Evolutionary conservation across 768 basidiomycete species (phyloP).

Genomic region (Podaxis pistillaris): DNA sequence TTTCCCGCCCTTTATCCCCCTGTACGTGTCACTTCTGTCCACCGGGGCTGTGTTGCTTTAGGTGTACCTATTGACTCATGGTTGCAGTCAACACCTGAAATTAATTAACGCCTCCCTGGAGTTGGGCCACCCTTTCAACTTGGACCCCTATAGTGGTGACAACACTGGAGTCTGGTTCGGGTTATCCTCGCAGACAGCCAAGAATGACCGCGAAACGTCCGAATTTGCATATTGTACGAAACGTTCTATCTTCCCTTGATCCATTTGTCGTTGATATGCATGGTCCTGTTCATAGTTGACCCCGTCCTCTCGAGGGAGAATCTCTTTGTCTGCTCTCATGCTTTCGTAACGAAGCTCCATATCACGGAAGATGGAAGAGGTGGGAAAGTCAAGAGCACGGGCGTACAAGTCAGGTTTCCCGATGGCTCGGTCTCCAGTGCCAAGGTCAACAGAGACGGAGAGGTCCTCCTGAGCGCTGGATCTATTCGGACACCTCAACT

Average conservation of each 20-base stretch:
- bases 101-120: constrained; percentile 29
- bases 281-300: constrained; percentile 20
- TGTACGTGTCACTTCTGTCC: constrained; percentile 18
- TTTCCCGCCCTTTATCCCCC: constrained; percentile 33
- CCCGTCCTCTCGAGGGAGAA: constrained; percentile 19
- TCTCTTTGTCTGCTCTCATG: constrained; percentile 14
- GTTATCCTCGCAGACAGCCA: constrained; percentile 57
- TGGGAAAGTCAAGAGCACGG: constrained; percentile 11
- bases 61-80: neutral
- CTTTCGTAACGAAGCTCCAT: constrained; percentile 13
- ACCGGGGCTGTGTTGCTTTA: neutral
- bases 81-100: constrained; percentile 26
- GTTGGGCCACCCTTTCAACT: constrained; percentile 31
- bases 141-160: constrained; percentile 48
- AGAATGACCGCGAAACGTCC: constrained; percentile 27
- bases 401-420: constrained; percentile 15
- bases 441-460: constrained; percentile 16
- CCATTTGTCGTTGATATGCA: neutral
- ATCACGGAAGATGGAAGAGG: constrained; percentile 16
- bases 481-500: constrained; percentile 53
- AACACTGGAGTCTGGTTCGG: constrained; percentile 53
- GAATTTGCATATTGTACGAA: constrained; percentile 31
- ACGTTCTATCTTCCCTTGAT: neutral
- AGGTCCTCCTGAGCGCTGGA: constrained; percentile 52
- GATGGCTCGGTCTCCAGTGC: constrained; percentile 4